A percentile compares a stretch with the other conserved stretches of the same genome.
phyloP scores from a whole-genome alignment of 2,329 filamentous ascomycete species.

The Fusarium protoensiforme region DNA sequence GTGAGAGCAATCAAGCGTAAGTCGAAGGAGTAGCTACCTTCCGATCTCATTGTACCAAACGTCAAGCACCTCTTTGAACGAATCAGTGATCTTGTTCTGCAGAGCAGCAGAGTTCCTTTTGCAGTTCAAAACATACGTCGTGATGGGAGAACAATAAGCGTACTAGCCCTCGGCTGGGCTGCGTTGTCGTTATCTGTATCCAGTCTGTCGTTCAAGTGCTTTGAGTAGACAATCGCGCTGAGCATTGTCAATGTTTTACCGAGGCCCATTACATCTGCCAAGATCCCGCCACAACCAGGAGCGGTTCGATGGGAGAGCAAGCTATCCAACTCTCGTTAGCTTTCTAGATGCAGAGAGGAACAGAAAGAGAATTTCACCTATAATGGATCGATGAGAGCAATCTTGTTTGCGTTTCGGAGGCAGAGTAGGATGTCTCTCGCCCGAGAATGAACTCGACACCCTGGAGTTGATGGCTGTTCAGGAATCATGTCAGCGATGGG shows the following conservation, averaged over 20 bases:
- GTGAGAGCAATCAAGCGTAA: too few relatives aligned
- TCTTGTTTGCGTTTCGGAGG: neutral
- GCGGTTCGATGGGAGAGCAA: neutral
- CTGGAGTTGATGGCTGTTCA: neutral
- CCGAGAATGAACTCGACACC: neutral
- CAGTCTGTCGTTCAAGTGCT: neutral
- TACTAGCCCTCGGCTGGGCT: neutral
- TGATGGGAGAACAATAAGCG: neutral
- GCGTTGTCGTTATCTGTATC: neutral
- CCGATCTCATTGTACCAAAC: slow-evolving; percentile 4
- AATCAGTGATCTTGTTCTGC: neutral
- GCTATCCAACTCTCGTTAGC: neutral
- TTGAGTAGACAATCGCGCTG: slow-evolving; percentile 2
- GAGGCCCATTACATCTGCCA: slow-evolving; percentile 20
- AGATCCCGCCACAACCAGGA: neutral
- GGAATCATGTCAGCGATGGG: neutral
- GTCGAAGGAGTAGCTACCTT: neutral
- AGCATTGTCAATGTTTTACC: slow-evolving; percentile 22
- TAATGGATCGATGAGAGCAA: neutral
- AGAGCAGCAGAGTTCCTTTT: neutral
- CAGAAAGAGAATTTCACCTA: neutral
- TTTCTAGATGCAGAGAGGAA: neutral
- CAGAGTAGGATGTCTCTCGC: fast-evolving
- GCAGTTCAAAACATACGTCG: neutral
- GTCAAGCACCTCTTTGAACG: slow-evolving; percentile 1